phyloP scores from a whole-genome alignment of 2,329 filamentous ascomycete genomes.

The Nigrospora oryzae region DNA sequence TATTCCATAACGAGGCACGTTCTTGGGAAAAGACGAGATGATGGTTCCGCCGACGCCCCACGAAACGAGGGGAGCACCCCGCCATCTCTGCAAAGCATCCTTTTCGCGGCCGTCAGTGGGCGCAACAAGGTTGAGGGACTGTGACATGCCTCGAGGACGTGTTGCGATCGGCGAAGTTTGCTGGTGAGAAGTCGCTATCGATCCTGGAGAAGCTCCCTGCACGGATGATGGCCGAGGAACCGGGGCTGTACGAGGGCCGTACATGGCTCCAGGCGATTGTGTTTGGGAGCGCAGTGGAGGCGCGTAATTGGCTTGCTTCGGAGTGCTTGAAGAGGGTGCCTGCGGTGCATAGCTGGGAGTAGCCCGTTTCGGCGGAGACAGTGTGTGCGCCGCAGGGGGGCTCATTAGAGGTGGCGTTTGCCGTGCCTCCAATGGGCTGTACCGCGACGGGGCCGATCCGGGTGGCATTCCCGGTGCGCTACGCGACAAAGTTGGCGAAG shows the following conservation, averaged over 20 bases:
- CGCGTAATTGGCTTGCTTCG: conserved; percentile 31
- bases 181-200: conserved; percentile 12
- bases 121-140: conserved; percentile 48
- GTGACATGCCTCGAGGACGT: conserved; percentile 43
- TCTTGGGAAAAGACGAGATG: conserved; percentile 79
- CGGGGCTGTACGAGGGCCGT: conserved; percentile 31
- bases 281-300: conserved; percentile 54
- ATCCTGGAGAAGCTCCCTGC: conserved; percentile 31
- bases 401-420: conserved; percentile 38
- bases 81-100: conserved; percentile 84
- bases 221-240: conserved; percentile 47
- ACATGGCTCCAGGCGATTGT: conserved; percentile 47
- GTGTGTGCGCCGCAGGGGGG: conserved; percentile 27
- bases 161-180: conserved; percentile 16
- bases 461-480: conserved; percentile 4
- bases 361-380: conserved; percentile 49
- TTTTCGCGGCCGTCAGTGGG: conserved; percentile 59
- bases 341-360: conserved; percentile 43
- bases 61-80: conserved; percentile 74
- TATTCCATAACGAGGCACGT: conserved; percentile 77
- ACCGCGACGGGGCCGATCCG: conserved; percentile 22
- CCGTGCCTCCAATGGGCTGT: conserved; percentile 27
- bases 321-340: conserved; percentile 18
- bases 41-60: conserved; percentile 84
- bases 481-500: conserved; percentile 14